These are phyloP conservation scores for Xylaria sp. DNA, from an alignment of 2,329 filamentous ascomycete genomes.

Conservation along the genomic window DNA sequence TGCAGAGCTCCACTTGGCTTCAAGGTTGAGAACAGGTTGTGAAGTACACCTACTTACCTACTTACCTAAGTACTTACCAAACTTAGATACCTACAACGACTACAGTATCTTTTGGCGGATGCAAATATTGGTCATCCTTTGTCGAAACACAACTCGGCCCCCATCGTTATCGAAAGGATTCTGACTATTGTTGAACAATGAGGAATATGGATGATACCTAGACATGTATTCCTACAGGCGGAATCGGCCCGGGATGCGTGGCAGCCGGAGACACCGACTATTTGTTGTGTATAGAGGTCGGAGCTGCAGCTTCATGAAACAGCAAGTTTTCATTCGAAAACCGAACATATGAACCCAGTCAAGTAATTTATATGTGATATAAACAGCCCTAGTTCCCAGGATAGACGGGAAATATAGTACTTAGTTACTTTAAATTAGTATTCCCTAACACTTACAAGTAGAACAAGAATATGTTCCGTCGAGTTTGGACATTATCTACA, in stretches of 20 bases:
- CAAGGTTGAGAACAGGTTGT: constrained; percentile 1
- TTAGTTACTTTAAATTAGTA: not conserved
- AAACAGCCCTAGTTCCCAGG: not conserved
- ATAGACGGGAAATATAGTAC: not conserved
- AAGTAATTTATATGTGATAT: not conserved
- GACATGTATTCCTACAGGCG: not conserved
- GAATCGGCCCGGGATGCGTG: constrained; percentile 18
- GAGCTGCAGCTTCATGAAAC: constrained; percentile 26
- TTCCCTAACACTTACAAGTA: not conserved
- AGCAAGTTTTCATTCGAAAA: constrained; percentile 17
- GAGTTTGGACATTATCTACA: not conserved
- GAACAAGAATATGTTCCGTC: not conserved
- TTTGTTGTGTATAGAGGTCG: constrained; percentile 3
- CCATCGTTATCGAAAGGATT: not conserved
- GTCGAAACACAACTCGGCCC: not conserved
- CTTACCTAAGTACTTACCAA: not conserved
- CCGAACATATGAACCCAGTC: constrained; percentile 14
- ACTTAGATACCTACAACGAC: not conserved
- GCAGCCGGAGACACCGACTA: constrained; percentile 9
- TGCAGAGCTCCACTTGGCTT: constrained; percentile 16
- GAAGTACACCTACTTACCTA: not conserved
- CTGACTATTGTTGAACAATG: no score
- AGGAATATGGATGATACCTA: not conserved
- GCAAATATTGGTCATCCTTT: not conserved
- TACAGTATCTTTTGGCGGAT: not conserved